Base-by-base conservation (phyloP, 768 basidiomycete species). In the Pleurotus tuber-regium region DNA sequence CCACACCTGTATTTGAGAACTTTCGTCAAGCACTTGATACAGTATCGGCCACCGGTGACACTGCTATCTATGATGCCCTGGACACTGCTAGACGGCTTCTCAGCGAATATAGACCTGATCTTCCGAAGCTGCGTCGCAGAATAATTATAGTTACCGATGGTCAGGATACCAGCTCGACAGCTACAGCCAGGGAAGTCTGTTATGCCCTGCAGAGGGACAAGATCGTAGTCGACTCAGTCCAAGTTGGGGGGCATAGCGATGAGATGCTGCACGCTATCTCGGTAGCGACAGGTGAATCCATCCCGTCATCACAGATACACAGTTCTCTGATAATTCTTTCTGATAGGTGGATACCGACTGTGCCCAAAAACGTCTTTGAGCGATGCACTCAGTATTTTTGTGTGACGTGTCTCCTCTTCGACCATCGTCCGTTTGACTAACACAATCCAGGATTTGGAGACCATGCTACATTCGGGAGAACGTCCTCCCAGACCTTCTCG, bases 121-220 rank as follows among this genome's bases (percentile, higher is more conserved):
- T 64, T 3, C 57, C 60, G 1, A 57, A 58, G 6, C 60, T 66
- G 18, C 57, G 61, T 10, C 53, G 56, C 31, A 53, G 63, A 16
- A 61, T 66, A 36, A 59, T 66, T 40, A 61, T 66, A 19, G 63
- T 66, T 0, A 61, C 65, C 3, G 65, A 66, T 41, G 65, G 65
- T 1, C 59, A 61, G 26, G 65, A 66, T 42, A 66, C 65, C 23
- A 59, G 51, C 46, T 64, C 62, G 1, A 40, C 38, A 25, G 35
- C 29, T 8, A 29, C 50, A 1, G 36, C 60, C 1, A 21, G 43
- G n/a, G 58, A 64, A 9, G 65, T 64, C 4, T 62, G 61, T 23
- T 40, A 28, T 11, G 52, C 57, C 0, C 33, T 64, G 7, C 59
- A 63, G 25, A 44, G 55, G 18, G 56, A 53, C 18, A 42, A 46